Evolutionary conservation across 2,329 filamentous ascomycete species (phyloP).

Genomic region (Aspergillus phoenicis): DNA sequence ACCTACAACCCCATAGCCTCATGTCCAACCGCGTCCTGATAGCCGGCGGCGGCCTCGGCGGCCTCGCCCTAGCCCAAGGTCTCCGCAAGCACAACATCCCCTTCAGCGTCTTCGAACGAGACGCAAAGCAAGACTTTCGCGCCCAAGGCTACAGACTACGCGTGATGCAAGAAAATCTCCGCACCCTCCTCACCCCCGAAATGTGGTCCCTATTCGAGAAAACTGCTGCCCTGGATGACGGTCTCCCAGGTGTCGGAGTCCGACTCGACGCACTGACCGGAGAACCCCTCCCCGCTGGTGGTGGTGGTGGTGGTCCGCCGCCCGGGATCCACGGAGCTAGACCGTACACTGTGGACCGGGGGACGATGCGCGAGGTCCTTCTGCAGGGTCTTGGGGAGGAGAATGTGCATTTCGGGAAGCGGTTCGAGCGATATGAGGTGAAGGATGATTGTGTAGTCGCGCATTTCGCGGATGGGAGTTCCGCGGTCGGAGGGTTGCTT

Average conservation of each 20-base stretch:
- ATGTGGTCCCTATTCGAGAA: conserved; percentile 24
- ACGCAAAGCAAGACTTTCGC: conserved; percentile 31
- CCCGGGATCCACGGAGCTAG: neutral
- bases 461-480: conserved; percentile 40
- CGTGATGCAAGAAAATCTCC: neutral
- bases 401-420: conserved; percentile 3
- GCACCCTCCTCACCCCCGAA: neutral
- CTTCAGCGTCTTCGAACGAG: conserved; percentile 42
- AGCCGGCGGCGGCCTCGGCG: conserved; percentile 40
- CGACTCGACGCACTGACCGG: neutral
- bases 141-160: conserved; percentile 45
- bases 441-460: conserved; percentile 19
- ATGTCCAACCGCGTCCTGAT: conserved; percentile 32
- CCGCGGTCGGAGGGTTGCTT: conserved; percentile 35
- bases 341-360: conserved; percentile 4
- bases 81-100: conserved; percentile 37
- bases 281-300: neutral
- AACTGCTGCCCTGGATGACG: conserved; percentile 19
- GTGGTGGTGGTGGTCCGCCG: neutral
- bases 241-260: neutral
- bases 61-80: conserved; percentile 41
- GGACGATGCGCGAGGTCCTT: conserved; percentile 6
- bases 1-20: neutral
- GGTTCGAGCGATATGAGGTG: conserved; percentile 4
- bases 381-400: neutral